Conservation (phyloP, 495 filamentous ascomycete genomes). For the Lasiosphaeria ovina region DNA sequence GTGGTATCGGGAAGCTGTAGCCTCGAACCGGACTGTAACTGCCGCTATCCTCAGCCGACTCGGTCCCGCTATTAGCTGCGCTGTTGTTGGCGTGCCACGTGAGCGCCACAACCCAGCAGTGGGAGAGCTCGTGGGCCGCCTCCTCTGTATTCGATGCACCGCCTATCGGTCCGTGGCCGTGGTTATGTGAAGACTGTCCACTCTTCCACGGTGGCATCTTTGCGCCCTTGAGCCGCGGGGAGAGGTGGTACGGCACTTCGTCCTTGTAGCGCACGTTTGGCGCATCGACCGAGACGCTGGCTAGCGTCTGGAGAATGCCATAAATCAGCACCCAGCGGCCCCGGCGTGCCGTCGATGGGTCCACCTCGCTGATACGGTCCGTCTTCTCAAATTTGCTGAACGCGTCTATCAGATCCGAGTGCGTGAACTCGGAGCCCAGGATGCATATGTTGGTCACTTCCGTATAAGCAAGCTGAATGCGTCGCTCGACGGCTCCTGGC, state of each 20-base stretch:
- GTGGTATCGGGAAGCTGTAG: constrained; percentile 37
- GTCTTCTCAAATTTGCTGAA: constrained; percentile 64
- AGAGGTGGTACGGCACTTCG: constrained; percentile 64
- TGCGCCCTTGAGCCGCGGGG: constrained; percentile 53
- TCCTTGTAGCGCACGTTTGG: constrained; percentile 58
- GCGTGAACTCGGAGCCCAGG: constrained; percentile 52
- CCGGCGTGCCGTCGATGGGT: constrained; percentile 58
- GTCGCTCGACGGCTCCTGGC: constrained; percentile 37
- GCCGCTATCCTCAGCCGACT: constrained; percentile 29
- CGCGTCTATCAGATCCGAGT: constrained; percentile 57
- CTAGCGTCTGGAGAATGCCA: constrained; percentile 66
- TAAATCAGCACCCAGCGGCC: constrained; percentile 76
- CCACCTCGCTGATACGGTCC: constrained; percentile 46
- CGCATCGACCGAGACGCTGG: constrained; percentile 64
- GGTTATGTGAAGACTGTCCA: constrained; percentile 7
- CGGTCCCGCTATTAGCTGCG: constrained; percentile 24
- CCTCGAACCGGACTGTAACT: constrained; percentile 6
- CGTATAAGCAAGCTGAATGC: constrained; percentile 60
- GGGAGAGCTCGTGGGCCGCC: constrained; percentile 54
- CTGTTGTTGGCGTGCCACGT: constrained; percentile 41
- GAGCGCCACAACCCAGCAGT: constrained; percentile 58
- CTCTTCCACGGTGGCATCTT: constrained; percentile 59
- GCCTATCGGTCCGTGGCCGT: background rate
- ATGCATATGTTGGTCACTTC: constrained; percentile 68
- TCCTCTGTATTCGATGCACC: constrained; percentile 34